Evolutionary conservation across 106 monocot species (phyloP).

Genomic region (Gastrodia elata): DNA sequence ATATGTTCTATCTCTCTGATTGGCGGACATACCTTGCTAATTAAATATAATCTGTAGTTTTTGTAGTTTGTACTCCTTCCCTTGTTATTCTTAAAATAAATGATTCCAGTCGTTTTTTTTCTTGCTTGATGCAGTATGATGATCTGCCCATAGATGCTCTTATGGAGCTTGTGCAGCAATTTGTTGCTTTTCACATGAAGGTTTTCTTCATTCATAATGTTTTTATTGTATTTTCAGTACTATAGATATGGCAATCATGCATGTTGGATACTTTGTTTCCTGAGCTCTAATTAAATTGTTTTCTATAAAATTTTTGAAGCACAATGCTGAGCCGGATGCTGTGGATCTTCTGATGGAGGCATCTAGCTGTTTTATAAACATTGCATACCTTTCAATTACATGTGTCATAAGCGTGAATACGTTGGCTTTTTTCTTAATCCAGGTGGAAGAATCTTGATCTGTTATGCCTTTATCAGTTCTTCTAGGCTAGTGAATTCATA

Average conservation of each 20-base stretch:
- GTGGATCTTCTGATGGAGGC: conserved; percentile 99
- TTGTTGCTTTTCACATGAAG: conserved; percentile 99
- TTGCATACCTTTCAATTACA: neutral
- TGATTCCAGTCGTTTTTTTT: neutral
- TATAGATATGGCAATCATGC: neutral
- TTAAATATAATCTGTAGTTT: neutral
- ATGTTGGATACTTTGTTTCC: neutral
- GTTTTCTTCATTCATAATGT: conserved; percentile 17
- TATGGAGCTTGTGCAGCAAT: conserved; percentile 94
- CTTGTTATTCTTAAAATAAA: neutral
- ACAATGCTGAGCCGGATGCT: conserved; percentile 98
- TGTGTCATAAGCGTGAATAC: conserved; percentile 3
- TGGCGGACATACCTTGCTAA: neutral
- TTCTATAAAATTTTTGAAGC: conserved; percentile 30
- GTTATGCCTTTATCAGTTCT: conserved; percentile 83
- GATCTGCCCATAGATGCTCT: conserved; percentile 59
- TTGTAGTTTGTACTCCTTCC: neutral
- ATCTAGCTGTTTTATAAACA: neutral
- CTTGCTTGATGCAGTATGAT: conserved; percentile 48
- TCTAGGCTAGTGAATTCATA: conserved; percentile 78
- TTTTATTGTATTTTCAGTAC: neutral
- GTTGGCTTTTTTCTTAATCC: neutral
- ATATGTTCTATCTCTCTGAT: neutral
- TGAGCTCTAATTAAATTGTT: conserved; percentile 1
- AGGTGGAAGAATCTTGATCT: conserved; percentile 99